Percentiles rank a stretch among this genome's conserved stretches.
Conservation (phyloP, 2,329 filamentous ascomycete species). For the Hymenoscyphus fructigenus region DNA sequence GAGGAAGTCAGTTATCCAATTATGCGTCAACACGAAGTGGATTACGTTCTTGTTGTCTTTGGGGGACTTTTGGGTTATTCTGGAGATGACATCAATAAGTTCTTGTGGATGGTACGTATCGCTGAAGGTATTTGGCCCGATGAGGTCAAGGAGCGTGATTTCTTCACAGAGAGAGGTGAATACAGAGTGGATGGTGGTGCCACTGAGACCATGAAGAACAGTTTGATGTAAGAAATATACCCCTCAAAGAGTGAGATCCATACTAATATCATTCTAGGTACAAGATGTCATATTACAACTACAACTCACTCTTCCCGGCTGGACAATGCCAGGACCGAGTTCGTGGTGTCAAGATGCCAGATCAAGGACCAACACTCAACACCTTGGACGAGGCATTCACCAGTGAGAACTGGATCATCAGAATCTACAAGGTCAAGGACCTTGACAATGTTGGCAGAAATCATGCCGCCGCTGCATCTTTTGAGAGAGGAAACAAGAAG, state of each 20-base stretch:
- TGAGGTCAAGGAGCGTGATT: constrained; percentile 94
- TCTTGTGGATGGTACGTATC: constrained; percentile 99
- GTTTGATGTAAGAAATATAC: constrained; percentile 76
- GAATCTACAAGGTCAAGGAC: constrained; percentile 99
- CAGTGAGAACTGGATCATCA: constrained; percentile 99
- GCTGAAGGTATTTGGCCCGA: constrained; percentile 99
- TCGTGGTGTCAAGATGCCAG: constrained; percentile 76
- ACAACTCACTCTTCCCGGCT: constrained; percentile 82
- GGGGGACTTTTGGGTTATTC: constrained; percentile 95
- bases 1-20: constrained; percentile 99
- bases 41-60: constrained; percentile 97
- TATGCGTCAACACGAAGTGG: constrained; percentile 96
- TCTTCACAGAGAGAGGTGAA: constrained; percentile 90
- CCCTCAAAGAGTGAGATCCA: background rate
- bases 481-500: constrained; percentile 80
- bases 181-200: constrained; percentile 93
- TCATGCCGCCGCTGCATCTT: constrained; percentile 67
- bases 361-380: constrained; percentile 79
- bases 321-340: constrained; percentile 91
- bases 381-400: constrained; percentile 96
- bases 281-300: constrained; percentile 99
- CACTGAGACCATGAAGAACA: constrained; percentile 97
- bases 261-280: constrained; percentile 62
- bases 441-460: constrained; percentile 94
- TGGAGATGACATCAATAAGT: constrained; percentile 99